Base-by-base conservation (phyloP, 495 filamentous ascomycete species). In the Neurospora tetraspora region DNA sequence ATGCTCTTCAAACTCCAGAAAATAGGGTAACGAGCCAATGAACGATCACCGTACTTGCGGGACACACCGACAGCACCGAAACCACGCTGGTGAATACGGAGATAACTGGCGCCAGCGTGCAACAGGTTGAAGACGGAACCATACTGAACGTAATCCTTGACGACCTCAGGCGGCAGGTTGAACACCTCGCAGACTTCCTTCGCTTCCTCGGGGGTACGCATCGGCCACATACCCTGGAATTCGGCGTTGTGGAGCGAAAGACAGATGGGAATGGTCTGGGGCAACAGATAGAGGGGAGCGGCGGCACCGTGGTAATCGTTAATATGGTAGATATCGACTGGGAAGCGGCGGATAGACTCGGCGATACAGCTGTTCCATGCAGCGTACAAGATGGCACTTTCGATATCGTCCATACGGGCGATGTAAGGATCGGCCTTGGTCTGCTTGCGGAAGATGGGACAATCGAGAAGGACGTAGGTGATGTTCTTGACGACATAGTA, bases 241-340 rank as follows among this genome's bases (percentile, higher is more conserved):
- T 93, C 90, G 40, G 90, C 91, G 74, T 93, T 81, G 69, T 81
- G 80, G 53, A 81, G 80, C 2, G 80, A 81, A 2, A 90, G 77
- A 73, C 87, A 89, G 76, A 86, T 86, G 0, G 89, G 89, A 47
- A 90, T 86, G 4, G 85, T 90, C 37, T 80, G 76, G 0, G 91
- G 91, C 5, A 93, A 84, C 20, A 92, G 84, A 73, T 94, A 91
- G 8, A 93, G 82, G 12, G 90, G 91, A 43, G 91, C 91, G 7
- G 91, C 80, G 20, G 91, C 89, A 39, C 91, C 91, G 73, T 94
- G 91, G 77, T 93, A 94, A 78, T 94, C 91, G 79, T 94, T 94
- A 77, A 93, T 90, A 78, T 94, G 91, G 77, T 94, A 94, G 27
- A 94, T 77, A 75, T 93, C 90, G 61, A 92, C 83, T 0, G 89